These are phyloP conservation scores for Phlebiopsis flavidoalba DNA, from an alignment of 768 basidiomycete species.

Conservation along the genomic window DNA sequence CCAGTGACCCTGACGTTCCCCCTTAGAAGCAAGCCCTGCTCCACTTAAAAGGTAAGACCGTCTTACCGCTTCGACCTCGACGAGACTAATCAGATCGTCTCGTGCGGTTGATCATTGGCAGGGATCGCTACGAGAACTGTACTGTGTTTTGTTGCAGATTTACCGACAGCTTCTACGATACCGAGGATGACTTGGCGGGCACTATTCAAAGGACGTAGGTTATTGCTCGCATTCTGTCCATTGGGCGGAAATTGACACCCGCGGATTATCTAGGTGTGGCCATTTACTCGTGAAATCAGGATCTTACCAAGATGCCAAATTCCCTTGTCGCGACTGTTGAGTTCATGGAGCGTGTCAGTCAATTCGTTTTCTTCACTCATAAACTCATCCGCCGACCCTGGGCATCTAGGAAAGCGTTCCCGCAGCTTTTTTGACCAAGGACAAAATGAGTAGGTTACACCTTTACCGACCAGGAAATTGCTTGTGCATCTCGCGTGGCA, in stretches of 20 bases:
- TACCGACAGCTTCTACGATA: constrained; percentile 49
- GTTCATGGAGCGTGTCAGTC: constrained; percentile 70
- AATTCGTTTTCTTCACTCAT: constrained; percentile 16
- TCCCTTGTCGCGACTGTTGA: constrained; percentile 82
- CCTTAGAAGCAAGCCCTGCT: constrained; percentile 38
- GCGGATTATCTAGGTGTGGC: constrained; percentile 54
- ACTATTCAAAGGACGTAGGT: constrained; percentile 85
- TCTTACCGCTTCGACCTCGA: neutral
- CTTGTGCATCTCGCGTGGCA: constrained; percentile 90
- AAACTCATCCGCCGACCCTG: neutral
- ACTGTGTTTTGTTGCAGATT: constrained; percentile 83
- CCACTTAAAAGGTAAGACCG: constrained; percentile 54
- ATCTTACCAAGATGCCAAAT: constrained; percentile 55
- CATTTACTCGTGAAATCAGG: constrained; percentile 78
- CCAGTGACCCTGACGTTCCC: neutral
- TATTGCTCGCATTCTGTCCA: neutral
- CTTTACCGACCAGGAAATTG: constrained; percentile 72
- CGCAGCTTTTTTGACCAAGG: constrained; percentile 85
- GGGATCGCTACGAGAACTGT: constrained; percentile 94
- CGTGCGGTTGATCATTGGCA: constrained; percentile 24
- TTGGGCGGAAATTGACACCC: neutral
- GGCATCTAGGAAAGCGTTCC: constrained; percentile 70
- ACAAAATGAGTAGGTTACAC: constrained; percentile 84
- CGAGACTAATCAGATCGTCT: neutral
- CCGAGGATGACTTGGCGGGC: constrained; percentile 61